Conservation (phyloP, 805 yeast genomes). For the Candida insectorum region DNA sequence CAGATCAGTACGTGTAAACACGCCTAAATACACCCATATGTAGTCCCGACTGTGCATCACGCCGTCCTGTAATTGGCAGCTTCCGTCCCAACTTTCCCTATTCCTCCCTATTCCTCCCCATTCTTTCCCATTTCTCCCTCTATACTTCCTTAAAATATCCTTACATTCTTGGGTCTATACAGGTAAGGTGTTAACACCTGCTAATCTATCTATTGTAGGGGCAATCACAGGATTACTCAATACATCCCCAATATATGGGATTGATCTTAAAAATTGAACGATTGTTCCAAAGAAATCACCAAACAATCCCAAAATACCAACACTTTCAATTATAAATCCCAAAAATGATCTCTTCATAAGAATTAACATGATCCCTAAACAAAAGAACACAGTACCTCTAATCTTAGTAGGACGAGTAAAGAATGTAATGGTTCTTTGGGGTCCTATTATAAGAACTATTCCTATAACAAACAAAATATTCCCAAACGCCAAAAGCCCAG, state of each 20-base stretch:
- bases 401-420: slow-evolving; percentile 85
- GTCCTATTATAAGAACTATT: slow-evolving; percentile 79
- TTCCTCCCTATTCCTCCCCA: too few relatives aligned
- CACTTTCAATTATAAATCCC: slow-evolving; percentile 80
- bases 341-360: slow-evolving; percentile 71
- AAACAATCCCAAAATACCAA: slow-evolving; percentile 88
- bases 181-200: slow-evolving; percentile 42
- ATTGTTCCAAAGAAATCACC: slow-evolving; percentile 93
- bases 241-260: slow-evolving; percentile 85
- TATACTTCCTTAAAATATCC: too few relatives aligned
- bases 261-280: slow-evolving; percentile 77
- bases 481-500: slow-evolving; percentile 86
- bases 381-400: slow-evolving; percentile 81
- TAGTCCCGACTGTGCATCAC: too few relatives aligned
- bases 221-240: slow-evolving; percentile 79
- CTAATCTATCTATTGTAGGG: slow-evolving; percentile 52
- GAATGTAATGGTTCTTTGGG: slow-evolving; percentile 74
- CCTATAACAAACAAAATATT: slow-evolving; percentile 81
- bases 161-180: too few relatives aligned
- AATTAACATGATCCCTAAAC: slow-evolving; percentile 71
- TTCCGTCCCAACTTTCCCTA: too few relatives aligned
- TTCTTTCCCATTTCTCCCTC: too few relatives aligned
- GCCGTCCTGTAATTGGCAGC: too few relatives aligned
- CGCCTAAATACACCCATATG: too few relatives aligned
- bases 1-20: too few relatives aligned